phyloP scores from a whole-genome alignment of 2,329 filamentous ascomycete species.

The Epicoccum sorghinum region DNA sequence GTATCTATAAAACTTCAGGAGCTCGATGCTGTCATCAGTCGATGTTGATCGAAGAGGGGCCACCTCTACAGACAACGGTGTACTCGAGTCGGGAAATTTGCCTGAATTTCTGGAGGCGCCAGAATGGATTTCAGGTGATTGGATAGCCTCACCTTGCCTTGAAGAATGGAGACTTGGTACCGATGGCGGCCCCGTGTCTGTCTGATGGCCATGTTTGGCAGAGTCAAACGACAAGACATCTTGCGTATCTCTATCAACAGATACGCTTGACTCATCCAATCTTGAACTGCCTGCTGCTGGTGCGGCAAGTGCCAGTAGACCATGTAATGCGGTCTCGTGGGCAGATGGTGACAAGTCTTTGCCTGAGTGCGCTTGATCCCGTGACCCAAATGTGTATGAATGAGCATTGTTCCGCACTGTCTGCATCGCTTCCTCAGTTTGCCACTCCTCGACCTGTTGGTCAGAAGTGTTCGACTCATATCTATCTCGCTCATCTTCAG shows the following conservation, averaged over 20 bases:
- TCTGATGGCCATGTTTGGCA: neutral
- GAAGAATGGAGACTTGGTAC: neutral
- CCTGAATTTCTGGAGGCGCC: no score
- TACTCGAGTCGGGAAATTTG: neutral
- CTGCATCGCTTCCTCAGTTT: no score
- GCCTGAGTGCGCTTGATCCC: neutral
- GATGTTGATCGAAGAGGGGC: neutral
- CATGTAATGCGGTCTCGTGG: conserved; percentile 31
- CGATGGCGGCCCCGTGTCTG: neutral
- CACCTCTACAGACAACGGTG: neutral
- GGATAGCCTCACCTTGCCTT: neutral
- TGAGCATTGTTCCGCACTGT: no score
- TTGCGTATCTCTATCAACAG: neutral
- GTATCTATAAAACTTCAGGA: conserved; percentile 54
- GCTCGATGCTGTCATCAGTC: conserved; percentile 43
- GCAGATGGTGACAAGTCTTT: conserved; percentile 20
- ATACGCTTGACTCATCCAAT: no score
- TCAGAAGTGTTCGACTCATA: neutral
- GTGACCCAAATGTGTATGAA: no score
- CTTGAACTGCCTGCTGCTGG: neutral
- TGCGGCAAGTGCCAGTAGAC: conserved; percentile 26
- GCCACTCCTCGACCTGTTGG: neutral
- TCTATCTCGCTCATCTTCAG: neutral
- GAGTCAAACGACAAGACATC: neutral
- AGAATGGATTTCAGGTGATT: neutral